A percentile compares a stretch with the other conserved stretches of the same genome.
Conservation (phyloP, 768 basidiomycete genomes). For the Mycena polygramma region DNA sequence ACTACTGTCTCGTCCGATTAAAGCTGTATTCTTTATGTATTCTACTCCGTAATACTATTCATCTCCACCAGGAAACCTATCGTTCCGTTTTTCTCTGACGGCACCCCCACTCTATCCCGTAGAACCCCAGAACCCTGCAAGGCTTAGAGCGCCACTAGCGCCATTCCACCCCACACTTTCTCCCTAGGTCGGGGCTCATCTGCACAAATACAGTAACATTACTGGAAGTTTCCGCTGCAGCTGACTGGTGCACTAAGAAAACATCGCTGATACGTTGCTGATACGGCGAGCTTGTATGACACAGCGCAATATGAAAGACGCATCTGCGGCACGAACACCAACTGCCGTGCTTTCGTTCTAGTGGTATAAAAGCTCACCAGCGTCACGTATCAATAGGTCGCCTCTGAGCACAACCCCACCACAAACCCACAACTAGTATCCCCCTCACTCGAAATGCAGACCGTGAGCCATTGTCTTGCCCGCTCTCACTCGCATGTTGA, state of each 20-base stretch:
- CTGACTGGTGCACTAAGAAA: slow-evolving; percentile 1
- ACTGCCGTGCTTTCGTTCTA: background rate
- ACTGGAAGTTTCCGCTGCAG: slow-evolving; percentile 14
- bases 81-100: no score
- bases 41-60: slow-evolving; percentile 15
- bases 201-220: background rate
- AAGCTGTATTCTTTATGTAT: slow-evolving; percentile 26
- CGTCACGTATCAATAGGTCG: background rate
- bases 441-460: slow-evolving; percentile 25
- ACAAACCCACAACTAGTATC: background rate
- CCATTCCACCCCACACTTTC: background rate
- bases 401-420: background rate
- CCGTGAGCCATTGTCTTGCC: background rate
- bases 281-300: slow-evolving; percentile 14
- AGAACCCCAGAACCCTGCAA: no score
- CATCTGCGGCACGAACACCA: background rate
- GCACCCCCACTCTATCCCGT: no score
- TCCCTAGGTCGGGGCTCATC: background rate
- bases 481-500: background rate
- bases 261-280: background rate
- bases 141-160: background rate
- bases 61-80: background rate
- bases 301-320: background rate
- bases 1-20: slow-evolving; percentile 47
- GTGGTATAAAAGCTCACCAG: slow-evolving; percentile 5